Conservation (phyloP, 768 basidiomycete species). For the Antrodiella citrinella region DNA sequence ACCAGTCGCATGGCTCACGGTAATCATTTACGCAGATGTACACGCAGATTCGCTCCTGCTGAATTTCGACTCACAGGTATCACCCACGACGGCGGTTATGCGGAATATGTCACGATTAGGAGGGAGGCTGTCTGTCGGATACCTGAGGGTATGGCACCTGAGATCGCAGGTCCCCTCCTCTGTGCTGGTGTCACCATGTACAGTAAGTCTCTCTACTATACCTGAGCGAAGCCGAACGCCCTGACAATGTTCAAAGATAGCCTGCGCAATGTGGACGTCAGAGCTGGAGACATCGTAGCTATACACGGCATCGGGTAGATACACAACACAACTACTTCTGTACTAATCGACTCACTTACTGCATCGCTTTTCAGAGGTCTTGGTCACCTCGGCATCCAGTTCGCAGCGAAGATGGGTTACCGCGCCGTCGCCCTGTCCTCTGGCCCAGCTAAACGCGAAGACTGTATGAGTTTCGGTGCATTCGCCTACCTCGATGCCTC, state of each 20-base stretch:
- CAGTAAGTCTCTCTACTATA: slow-evolving; percentile 10
- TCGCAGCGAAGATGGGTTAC: slow-evolving; percentile 27
- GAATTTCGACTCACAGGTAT: too few species aligned
- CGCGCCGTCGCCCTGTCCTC: slow-evolving; percentile 27
- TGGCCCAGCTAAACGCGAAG: slow-evolving; percentile 20
- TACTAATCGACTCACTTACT: not conserved
- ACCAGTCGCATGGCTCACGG: too few species aligned
- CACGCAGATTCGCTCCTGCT: too few species aligned
- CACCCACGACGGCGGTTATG: slow-evolving; percentile 20
- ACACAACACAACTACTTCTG: too few species aligned
- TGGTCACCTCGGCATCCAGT: slow-evolving; percentile 29
- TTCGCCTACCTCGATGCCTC: slow-evolving; percentile 27
- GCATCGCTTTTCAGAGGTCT: slow-evolving; percentile 10
- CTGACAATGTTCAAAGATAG: slow-evolving; percentile 8
- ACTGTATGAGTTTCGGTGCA: slow-evolving; percentile 29
- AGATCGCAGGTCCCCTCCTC: slow-evolving; percentile 21
- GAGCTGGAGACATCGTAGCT: slow-evolving; percentile 29
- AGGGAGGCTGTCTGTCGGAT: slow-evolving; percentile 19
- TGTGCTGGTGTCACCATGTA: slow-evolving; percentile 31
- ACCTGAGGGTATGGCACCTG: slow-evolving; percentile 19
- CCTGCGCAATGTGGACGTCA: slow-evolving; percentile 21
- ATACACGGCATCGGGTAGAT: slow-evolving; percentile 28
- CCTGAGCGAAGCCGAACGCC: not conserved
- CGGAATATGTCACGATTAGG: slow-evolving; percentile 19
- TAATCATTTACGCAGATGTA: too few species aligned